Base-by-base conservation (phyloP, 2,329 filamentous ascomycete genomes). In the Sporothrix brasiliensis region DNA sequence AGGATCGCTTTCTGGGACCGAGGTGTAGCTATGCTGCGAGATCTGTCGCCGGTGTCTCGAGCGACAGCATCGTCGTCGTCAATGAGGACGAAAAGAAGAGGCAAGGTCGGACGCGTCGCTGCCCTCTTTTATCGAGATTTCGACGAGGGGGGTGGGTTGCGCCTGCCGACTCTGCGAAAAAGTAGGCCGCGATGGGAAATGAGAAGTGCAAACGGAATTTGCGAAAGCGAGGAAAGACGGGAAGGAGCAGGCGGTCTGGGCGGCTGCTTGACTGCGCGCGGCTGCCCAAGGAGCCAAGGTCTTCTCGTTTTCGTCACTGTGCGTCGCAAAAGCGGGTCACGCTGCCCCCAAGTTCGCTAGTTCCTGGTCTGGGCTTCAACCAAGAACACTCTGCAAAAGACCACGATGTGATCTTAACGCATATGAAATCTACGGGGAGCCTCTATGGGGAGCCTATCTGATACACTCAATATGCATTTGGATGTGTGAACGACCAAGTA, bases 251-350 rank as follows among this genome's bases (percentile, higher is more conserved):
- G 39, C 47, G 39, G 58, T 63, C 58, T 39, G 39, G 58, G 58
- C 58, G 58, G 58, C 34, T 47, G 19, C 19, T n/a, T 50, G 14
- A 10, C 21, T 4, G 49, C 49, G 49, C 19, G 44, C 44, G 14
- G n/a, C 11, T 56, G 24, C 53, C 53, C 53, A 34, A 41, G 44
- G 39, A 11, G 24, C 53, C 53, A 34, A 41, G 44, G 58, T 14
- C 58, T 63, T 13, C 39, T 63, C 30, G 58, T 63, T 63, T 63
- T 63, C 58, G 58, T 63, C 58, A 63, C 39, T 24, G 4, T 63
- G 58, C 39, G 39, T 63, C 21, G 39, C 56, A 63, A 44, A 58
- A 63, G 39, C 24, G 58, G 58, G 21, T 63, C 58, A 7, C 19
- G 5, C 34, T 41, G 30, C 9, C 58, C 58, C 52, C 30, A 10